Conservation (phyloP, 805 yeast genomes). For the Cyberlindnera xishuangbannaensis region DNA sequence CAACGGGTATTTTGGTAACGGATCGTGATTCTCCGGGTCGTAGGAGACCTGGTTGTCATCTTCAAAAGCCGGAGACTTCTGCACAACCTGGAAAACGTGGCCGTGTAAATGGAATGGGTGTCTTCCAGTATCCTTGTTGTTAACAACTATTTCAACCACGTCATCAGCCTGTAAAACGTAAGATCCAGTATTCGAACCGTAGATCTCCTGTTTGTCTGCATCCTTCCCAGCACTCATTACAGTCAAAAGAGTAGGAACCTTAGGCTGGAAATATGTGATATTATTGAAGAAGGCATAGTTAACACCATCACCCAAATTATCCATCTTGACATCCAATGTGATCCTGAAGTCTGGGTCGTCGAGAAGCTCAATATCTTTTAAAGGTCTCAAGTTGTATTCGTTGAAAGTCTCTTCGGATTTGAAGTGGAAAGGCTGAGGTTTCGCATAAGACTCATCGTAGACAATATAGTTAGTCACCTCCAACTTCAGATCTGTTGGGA, state of each 20-base stretch:
- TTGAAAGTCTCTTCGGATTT: slow-evolving; percentile 20
- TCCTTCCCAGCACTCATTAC: slow-evolving; percentile 67
- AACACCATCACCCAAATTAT: slow-evolving; percentile 77
- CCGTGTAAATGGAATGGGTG: slow-evolving; percentile 99
- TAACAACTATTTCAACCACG: slow-evolving; percentile 73
- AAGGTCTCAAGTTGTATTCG: slow-evolving; percentile 34
- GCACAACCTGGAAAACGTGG: slow-evolving; percentile 70
- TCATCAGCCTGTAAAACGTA: slow-evolving; percentile 51
- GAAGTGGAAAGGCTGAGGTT: slow-evolving; percentile 24
- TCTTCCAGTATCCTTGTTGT: slow-evolving; percentile 84
- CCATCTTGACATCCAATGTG: slow-evolving; percentile 63
- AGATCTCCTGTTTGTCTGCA: slow-evolving; percentile 47
- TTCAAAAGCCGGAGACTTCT: slow-evolving; percentile 61
- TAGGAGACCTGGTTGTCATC: slow-evolving; percentile 49
- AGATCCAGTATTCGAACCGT: slow-evolving; percentile 78
- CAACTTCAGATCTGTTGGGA: slow-evolving; percentile 53
- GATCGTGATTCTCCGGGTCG: slow-evolving; percentile 43
- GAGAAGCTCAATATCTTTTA: slow-evolving; percentile 40
- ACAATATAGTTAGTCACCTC: slow-evolving; percentile 51
- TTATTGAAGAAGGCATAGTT: slow-evolving; percentile 97
- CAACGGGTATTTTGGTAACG: slow-evolving; percentile 72
- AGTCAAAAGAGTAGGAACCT: slow-evolving; percentile 79
- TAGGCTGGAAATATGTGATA: slow-evolving; percentile 70
- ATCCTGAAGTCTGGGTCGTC: slow-evolving; percentile 60
- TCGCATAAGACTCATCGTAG: slow-evolving; percentile 35